These are phyloP conservation scores for Hippophae gyantsensis DNA, from an alignment of 306 rosid genomes.

Conservation along the genomic window DNA sequence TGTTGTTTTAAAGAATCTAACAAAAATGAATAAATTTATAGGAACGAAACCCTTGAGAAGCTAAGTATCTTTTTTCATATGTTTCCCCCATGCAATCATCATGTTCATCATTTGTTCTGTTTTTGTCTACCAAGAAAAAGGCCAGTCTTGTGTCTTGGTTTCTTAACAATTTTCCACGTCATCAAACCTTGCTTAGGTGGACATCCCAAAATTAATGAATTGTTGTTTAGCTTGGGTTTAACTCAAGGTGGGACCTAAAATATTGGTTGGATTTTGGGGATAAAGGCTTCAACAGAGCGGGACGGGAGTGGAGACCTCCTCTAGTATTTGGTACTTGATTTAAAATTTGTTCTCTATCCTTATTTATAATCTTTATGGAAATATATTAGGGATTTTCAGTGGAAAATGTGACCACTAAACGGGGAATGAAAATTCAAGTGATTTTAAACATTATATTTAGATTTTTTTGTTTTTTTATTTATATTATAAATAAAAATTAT, in stretches of 20 bases:
- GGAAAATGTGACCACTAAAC: too few relatives aligned
- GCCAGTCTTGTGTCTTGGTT: constrained; percentile 25
- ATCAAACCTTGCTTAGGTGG: constrained; percentile 11
- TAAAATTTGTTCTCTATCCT: too few relatives aligned
- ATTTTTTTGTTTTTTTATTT: too few relatives aligned
- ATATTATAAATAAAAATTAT: too few relatives aligned
- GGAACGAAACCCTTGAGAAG: constrained; percentile 74
- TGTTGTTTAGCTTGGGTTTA: background rate
- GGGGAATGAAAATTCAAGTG: too few relatives aligned
- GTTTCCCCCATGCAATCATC: constrained; percentile 14
- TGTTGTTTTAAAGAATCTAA: constrained; percentile 69
- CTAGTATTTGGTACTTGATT: too few relatives aligned
- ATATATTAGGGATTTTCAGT: too few relatives aligned
- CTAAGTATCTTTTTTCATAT: constrained; percentile 57
- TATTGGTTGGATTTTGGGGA: background rate
- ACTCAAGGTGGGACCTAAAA: background rate
- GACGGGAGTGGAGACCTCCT: too few relatives aligned
- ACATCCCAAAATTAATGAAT: background rate
- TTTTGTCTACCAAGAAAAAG: constrained; percentile 41
- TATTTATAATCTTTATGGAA: too few relatives aligned
- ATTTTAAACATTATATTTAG: too few relatives aligned
- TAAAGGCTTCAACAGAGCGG: too few relatives aligned
- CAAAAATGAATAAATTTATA: constrained; percentile 54
- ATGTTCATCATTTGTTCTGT: constrained; percentile 35
- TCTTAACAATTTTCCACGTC: constrained; percentile 41